These are phyloP conservation scores for Ophiostoma australiae DNA, from an alignment of 2,329 filamentous ascomycete genomes.

Conservation along the genomic window DNA sequence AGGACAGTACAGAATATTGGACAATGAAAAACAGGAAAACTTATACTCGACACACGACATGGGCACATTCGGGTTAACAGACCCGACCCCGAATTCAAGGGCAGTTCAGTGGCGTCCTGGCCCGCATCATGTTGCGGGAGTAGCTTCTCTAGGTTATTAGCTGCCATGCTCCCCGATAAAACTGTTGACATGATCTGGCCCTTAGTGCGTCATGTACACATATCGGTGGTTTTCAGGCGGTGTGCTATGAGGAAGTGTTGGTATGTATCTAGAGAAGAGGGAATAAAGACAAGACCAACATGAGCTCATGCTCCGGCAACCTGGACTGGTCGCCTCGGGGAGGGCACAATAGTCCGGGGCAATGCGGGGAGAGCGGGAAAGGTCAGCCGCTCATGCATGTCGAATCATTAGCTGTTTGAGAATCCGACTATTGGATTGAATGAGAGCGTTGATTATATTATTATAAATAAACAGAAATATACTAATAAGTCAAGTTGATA, in stretches of 20 bases:
- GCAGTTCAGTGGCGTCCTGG: background rate
- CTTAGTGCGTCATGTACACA: too few relatives aligned
- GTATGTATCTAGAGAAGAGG: too few relatives aligned
- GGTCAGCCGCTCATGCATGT: background rate
- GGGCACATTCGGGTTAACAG: background rate
- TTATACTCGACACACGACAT: background rate
- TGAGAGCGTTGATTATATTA: background rate
- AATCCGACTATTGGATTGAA: background rate
- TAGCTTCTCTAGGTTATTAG: background rate
- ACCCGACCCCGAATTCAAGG: background rate
- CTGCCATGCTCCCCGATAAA: too few relatives aligned
- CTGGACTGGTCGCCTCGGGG: background rate
- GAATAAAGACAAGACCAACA: background rate
- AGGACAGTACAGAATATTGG: background rate
- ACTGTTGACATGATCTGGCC: background rate
- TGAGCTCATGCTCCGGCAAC: background rate
- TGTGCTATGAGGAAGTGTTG: too few relatives aligned
- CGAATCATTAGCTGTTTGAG: background rate
- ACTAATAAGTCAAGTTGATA: slow-evolving; percentile 36
- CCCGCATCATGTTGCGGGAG: background rate
- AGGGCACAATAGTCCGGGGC: background rate
- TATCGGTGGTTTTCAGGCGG: background rate
- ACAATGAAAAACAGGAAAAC: background rate
- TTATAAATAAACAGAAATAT: background rate
- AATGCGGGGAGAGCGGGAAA: slow-evolving; percentile 9